phyloP scores from a whole-genome alignment of 768 basidiomycete genomes.

The Sporobolomyces phaffii region DNA sequence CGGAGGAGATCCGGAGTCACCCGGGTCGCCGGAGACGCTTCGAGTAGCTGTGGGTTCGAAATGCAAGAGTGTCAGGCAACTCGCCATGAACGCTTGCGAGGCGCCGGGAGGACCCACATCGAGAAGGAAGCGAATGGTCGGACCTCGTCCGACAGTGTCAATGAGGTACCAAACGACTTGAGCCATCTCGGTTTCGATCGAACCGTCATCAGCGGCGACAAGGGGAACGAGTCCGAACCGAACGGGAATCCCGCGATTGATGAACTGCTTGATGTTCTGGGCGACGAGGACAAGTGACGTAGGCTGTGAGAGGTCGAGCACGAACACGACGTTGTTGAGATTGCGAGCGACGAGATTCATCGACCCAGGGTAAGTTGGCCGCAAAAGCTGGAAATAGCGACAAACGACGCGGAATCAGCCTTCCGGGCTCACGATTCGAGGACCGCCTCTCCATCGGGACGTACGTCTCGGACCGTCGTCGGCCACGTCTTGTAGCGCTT shows the following conservation, averaged over 20 bases:
- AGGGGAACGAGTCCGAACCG: conserved; percentile 81
- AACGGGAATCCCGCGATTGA: conserved; percentile 67
- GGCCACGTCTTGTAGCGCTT: conserved; percentile 52
- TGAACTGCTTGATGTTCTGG: conserved; percentile 61
- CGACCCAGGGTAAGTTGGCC: conserved; percentile 71
- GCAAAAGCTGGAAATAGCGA: conserved; percentile 61
- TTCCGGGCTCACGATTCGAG: too few relatives aligned
- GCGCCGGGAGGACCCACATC: conserved; percentile 48
- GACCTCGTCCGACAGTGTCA: conserved; percentile 58
- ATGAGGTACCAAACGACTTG: conserved; percentile 64
- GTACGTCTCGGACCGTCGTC: conserved; percentile 14
- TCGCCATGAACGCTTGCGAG: not conserved
- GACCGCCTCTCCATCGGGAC: not conserved
- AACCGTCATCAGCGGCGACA: conserved; percentile 52
- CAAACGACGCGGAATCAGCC: not conserved
- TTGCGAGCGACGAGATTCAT: conserved; percentile 70
- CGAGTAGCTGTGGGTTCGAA: not conserved
- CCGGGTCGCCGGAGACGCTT: not conserved
- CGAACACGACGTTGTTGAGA: conserved; percentile 73
- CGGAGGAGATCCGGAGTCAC: conserved; percentile 16
- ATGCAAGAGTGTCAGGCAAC: not conserved
- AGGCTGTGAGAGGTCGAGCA: conserved; percentile 68
- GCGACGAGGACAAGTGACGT: conserved; percentile 60
- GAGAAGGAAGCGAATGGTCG: conserved; percentile 60
- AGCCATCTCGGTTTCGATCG: conserved; percentile 62